Conservation (phyloP, 441 rosid genomes). For the Theobroma grandiflorum region DNA sequence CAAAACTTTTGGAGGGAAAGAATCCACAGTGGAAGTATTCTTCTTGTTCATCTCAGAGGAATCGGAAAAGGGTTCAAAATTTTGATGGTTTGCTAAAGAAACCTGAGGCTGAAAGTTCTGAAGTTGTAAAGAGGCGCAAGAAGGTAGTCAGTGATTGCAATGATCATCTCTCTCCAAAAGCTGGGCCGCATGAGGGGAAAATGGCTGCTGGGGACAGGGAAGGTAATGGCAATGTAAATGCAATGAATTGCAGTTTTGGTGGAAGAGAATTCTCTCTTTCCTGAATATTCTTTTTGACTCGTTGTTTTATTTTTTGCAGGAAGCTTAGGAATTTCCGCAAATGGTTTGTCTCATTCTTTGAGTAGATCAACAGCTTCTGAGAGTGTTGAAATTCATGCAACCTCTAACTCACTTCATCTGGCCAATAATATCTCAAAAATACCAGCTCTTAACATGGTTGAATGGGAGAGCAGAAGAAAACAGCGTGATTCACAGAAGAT, state of each 20-base stretch:
- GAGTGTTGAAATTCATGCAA: conserved; percentile 23
- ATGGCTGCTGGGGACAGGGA: conserved; percentile 40
- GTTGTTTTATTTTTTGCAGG: conserved; percentile 39
- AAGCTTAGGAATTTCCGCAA: conserved; percentile 36
- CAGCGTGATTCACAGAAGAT: conserved; percentile 59
- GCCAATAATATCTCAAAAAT: conserved; percentile 40
- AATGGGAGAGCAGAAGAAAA: conserved; percentile 43
- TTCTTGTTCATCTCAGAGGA: conserved; percentile 64
- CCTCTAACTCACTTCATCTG: conserved; percentile 30
- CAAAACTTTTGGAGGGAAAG: conserved; percentile 64
- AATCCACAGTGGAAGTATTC: conserved; percentile 73
- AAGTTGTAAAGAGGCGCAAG: conserved; percentile 63
- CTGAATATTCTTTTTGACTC: neutral
- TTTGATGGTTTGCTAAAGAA: conserved; percentile 37
- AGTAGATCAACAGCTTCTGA: conserved; percentile 34
- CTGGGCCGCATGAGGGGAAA: conserved; percentile 34
- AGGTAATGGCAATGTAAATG: conserved; percentile 44
- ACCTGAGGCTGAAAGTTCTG: conserved; percentile 40
- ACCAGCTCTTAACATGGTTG: conserved; percentile 45
- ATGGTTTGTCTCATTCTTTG: conserved; percentile 33
- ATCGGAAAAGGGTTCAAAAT: conserved; percentile 65
- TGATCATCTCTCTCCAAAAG: conserved; percentile 37
- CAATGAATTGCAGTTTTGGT: neutral
- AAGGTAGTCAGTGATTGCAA: conserved; percentile 48
- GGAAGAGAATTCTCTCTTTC: conserved; percentile 17